Evolutionary conservation across 129 eudicot genomes (phyloP), one percentile per base, ranked within the genome.

Genomic region (Chrysanthemum makinoi): DNA sequence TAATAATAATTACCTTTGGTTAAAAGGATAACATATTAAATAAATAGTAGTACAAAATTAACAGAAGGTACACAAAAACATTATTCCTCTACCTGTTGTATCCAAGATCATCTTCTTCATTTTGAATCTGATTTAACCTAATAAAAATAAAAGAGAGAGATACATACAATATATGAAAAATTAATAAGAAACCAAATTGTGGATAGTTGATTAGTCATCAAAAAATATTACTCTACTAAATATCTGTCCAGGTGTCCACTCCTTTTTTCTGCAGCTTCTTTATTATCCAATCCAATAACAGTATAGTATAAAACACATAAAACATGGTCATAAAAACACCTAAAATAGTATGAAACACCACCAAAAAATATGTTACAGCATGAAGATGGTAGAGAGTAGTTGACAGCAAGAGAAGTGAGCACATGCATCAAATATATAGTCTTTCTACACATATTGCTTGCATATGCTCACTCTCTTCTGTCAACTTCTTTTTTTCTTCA

Each of bases 381-480:
- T 59, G 59, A 2, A 16, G 61, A 46, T 10, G 59, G 69, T 54
- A 20, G 22, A 67, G 54, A 44, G 26, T 24, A 76, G 82, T 82
- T 78, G 88, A 83, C 88, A 80, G 81, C 68, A 83, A 83, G 85
- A 80, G 88, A 68, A 80, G 88, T 77, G 88, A 83, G 88, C 88
- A 83, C 82, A 83, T 61, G 82, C 82, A 75, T 49, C 79, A 82
- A 77, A 4, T 49, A 79, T 48, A 72, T 80, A 80, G 50, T 64
- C 68, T 66, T n/a, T 64, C 69, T 83, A 80, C 65, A 80, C 80
- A 74, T 19, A 57, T 47, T 74, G 82, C 57, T 67, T 79, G 83
- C 87, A 73, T 80, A 69, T 83, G 75, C 88, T 83, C 88, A 76
- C 84, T 83, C 88, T 83, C 78, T 83, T 77, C 83, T 83, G 87